phyloP scores from a whole-genome alignment of 2,329 filamentous ascomycete species.

The Nothophoma quercina region DNA sequence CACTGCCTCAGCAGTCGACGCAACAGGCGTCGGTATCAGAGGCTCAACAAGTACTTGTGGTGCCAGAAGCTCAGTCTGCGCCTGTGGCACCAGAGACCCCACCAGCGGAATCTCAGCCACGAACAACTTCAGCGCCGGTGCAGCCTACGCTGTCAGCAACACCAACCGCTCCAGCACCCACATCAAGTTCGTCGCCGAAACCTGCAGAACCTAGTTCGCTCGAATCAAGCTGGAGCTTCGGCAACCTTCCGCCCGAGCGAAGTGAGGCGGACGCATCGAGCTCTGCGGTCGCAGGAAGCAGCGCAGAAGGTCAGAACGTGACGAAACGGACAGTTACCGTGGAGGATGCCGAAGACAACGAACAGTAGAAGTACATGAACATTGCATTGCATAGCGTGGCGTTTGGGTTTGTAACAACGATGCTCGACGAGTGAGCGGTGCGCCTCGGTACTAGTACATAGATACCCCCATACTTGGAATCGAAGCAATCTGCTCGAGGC shows the following conservation, averaged over 20 bases:
- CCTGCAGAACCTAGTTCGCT: constrained; percentile 39
- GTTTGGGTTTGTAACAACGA: constrained; percentile 30
- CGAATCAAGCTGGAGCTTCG: constrained; percentile 49
- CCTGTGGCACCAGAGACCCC: constrained; percentile 1
- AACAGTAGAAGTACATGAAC: constrained; percentile 23
- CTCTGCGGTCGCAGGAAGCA: constrained; percentile 38
- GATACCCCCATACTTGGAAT: constrained; percentile 15
- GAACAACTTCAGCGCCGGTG: not conserved
- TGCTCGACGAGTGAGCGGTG: constrained; percentile 5
- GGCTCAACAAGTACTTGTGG: not conserved
- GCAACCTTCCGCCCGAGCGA: constrained; percentile 34
- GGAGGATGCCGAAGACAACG: constrained; percentile 44
- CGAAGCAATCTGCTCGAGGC: constrained; percentile 16
- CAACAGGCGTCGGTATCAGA: not conserved
- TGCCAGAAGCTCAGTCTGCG: not conserved
- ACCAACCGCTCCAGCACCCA: constrained; percentile 10
- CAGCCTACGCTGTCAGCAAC: constrained; percentile 7
- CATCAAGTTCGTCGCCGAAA: constrained; percentile 31
- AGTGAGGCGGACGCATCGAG: constrained; percentile 39
- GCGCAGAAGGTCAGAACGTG: constrained; percentile 28
- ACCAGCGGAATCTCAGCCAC: not conserved
- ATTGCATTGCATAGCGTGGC: constrained; percentile 48
- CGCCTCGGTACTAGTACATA: constrained; percentile 9
- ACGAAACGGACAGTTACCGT: constrained; percentile 41
- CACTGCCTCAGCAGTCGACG: constrained; percentile 16